Conservation (phyloP, 768 basidiomycete genomes). For the Tricholoma hemisulphureum region DNA sequence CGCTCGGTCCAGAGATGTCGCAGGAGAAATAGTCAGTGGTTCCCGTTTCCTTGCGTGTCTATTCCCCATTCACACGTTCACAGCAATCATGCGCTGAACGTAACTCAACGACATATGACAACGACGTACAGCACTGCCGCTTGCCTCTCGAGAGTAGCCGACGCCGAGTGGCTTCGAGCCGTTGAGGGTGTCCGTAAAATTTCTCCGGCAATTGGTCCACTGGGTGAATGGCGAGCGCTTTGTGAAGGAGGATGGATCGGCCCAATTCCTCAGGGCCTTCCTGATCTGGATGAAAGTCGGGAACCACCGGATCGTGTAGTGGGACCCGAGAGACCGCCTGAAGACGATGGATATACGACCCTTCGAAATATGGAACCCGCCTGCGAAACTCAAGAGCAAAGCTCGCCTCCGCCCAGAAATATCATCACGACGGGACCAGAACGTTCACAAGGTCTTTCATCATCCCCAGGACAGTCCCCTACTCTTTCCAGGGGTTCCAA, state of each 20-base stretch:
- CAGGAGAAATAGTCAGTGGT: constrained; percentile 75
- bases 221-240: constrained; percentile 69
- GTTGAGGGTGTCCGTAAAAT: constrained; percentile 72
- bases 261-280: constrained; percentile 45
- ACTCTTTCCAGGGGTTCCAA: neutral
- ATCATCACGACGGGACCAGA: constrained; percentile 9
- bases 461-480: neutral
- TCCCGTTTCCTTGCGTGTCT: neutral
- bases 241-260: constrained; percentile 78
- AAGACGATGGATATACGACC: constrained; percentile 7
- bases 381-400: neutral
- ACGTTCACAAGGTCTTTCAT: neutral
- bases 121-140: constrained; percentile 64
- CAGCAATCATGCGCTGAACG: constrained; percentile 65
- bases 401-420: neutral
- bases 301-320: constrained; percentile 2
- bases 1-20: constrained; percentile 73
- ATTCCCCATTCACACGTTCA: neutral
- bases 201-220: constrained; percentile 63
- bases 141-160: constrained; percentile 66
- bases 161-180: constrained; percentile 71
- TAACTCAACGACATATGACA: constrained; percentile 59
- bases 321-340: neutral
- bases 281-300: constrained; percentile 24
- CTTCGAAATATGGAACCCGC: constrained; percentile 3